These are phyloP conservation scores for Quercus parvula DNA, from an alignment of 306 rosid genomes.

Conservation along the genomic window DNA sequence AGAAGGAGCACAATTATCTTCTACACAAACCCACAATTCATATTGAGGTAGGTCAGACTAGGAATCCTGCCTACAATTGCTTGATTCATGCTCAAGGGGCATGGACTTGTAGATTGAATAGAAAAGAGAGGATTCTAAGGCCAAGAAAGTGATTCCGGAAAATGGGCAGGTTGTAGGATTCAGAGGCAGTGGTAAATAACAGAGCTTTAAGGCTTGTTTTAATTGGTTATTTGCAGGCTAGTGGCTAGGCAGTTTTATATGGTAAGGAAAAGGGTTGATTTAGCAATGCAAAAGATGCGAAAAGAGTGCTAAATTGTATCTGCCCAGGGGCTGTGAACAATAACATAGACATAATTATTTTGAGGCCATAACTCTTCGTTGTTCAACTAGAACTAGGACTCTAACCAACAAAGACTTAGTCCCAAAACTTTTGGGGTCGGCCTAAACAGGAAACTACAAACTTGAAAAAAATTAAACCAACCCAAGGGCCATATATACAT, in stretches of 20 bases:
- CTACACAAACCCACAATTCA: background rate
- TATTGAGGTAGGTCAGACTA: background rate
- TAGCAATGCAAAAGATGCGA: too few species aligned
- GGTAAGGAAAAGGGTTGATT: too few species aligned
- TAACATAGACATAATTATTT: background rate
- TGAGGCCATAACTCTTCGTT: background rate
- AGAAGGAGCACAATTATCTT: background rate
- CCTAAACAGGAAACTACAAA: background rate
- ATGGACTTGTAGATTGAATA: background rate
- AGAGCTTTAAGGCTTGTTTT: too few species aligned
- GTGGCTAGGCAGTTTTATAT: too few species aligned
- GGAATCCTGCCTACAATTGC: background rate
- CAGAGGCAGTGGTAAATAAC: too few species aligned
- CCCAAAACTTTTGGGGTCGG: too few species aligned
- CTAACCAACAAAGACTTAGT: background rate
- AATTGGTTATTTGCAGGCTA: too few species aligned
- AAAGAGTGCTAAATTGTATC: too few species aligned
- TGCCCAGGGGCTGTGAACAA: too few species aligned
- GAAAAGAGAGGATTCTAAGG: background rate
- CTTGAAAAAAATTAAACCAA: background rate
- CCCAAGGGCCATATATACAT: background rate
- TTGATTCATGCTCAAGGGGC: background rate
- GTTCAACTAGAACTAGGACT: background rate
- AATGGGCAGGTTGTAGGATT: background rate
- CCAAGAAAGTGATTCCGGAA: background rate